Evolutionary conservation across 1,284 basidiomycete species (phyloP), one percentile per base, ranked within the genome.

Genomic region (Papiliotrema terrestris): DNA sequence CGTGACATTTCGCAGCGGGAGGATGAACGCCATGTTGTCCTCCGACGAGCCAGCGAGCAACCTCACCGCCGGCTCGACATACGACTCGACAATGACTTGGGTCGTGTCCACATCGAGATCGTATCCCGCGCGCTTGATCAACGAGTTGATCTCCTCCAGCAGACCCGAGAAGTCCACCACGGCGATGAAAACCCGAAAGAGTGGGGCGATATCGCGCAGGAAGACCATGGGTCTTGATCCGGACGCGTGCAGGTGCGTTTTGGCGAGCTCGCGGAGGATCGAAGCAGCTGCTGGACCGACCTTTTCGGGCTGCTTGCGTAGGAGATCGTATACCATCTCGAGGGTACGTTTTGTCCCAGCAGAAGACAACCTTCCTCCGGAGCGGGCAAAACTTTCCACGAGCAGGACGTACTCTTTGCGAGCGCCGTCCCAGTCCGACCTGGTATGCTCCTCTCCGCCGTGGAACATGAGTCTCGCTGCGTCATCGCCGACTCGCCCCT

Each of bases 331-430:
- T 13, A 83, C 79, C 35, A 88, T 76, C 20, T 87, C 86, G 26
- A 88, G 72, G 1, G 81, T 78, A 22, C 83, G 80, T 26, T 79
- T 77, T 8, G 81, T 79, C 2, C 83, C 78, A 4, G 74, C 62
- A 23, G 78, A 63, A 0, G 80, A 77, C 0, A 87, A 65, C 19
- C 78, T 73, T 0, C 86, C 87, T 2, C 87, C 87, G 8, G 80
- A 78, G 26, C 72, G 71, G 3, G 81, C 80, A 64, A 83, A 87
- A 0, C 79, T 78, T 36, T 81, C 76, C 2, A 88, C 80, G 11
- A 88, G 75, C 1, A 75, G 74, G 1, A 90, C 76, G 67, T 85
- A 89, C 59, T 88, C 86, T 29, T 83, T 66, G 22, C 84, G 79
- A 80, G 89, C 86, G 2, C 73, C 71, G 11, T 75, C 71, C 35